Conservation (phyloP, 2,329 filamentous ascomycete genomes). For the Cladosporium sp. region DNA sequence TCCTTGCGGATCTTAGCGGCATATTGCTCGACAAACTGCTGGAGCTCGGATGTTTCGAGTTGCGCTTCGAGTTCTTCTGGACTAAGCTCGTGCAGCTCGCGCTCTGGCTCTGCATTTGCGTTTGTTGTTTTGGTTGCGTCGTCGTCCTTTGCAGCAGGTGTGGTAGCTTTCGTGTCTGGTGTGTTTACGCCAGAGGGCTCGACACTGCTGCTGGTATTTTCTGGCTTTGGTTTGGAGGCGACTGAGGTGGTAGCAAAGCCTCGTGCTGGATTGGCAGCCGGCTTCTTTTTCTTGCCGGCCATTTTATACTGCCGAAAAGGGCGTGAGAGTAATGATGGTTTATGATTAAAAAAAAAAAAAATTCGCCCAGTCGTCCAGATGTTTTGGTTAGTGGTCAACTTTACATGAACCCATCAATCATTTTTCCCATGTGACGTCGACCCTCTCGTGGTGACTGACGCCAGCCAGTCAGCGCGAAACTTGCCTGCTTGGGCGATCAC, state of each 20-base stretch:
- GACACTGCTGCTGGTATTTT: conserved; percentile 26
- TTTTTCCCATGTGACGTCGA: not conserved
- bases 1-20: conserved; percentile 75
- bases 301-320: conserved; percentile 12
- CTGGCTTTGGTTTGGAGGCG: conserved; percentile 62
- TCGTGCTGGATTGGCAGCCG: conserved; percentile 76
- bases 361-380: too few species aligned
- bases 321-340: too few species aligned
- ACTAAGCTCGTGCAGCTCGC: conserved; percentile 54
- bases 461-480: not conserved
- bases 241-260: conserved; percentile 93
- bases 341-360: too few species aligned
- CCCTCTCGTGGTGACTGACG: not conserved
- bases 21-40: conserved; percentile 80
- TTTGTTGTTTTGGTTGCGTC: not conserved
- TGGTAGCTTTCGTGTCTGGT: conserved; percentile 15
- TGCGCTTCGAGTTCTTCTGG: conserved; percentile 88
- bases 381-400: not conserved
- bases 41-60: conserved; percentile 84
- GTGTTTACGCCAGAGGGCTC: conserved; percentile 27
- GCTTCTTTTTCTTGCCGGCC: conserved; percentile 78
- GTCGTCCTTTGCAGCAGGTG: not conserved
- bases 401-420: not conserved
- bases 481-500: not conserved
- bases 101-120: conserved; percentile 14